These are phyloP conservation scores for Colletotrichum australisinense DNA, from an alignment of 2,329 filamentous ascomycete species.

Conservation along the genomic window DNA sequence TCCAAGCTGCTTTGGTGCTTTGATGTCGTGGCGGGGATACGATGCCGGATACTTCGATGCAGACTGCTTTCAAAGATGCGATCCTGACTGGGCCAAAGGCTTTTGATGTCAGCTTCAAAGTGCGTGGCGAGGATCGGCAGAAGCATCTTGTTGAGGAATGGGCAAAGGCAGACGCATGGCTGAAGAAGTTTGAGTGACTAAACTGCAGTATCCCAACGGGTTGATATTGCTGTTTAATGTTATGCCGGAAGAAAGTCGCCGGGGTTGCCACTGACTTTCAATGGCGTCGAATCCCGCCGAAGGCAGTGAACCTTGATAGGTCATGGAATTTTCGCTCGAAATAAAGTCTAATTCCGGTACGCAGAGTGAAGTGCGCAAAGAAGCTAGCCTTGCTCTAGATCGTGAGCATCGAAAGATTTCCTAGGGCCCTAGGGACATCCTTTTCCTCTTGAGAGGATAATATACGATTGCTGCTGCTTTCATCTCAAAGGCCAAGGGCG, in stretches of 20 bases:
- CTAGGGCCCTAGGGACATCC: background rate
- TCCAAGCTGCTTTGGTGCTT: constrained; percentile 62
- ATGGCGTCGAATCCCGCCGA: background rate
- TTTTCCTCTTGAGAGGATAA: background rate
- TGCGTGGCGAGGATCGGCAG: background rate
- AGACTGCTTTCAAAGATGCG: constrained; percentile 9
- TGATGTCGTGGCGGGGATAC: constrained; percentile 43
- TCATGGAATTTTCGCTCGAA: fast-evolving
- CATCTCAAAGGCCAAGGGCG: background rate
- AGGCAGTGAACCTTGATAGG: background rate
- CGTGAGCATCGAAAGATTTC: background rate
- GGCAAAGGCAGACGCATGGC: constrained; percentile 6
- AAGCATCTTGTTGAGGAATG: background rate
- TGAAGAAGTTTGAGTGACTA: background rate
- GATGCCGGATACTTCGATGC: background rate
- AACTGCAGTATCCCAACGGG: background rate
- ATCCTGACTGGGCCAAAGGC: constrained; percentile 3
- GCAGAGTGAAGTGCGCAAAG: background rate
- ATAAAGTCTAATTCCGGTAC: background rate
- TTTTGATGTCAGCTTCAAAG: background rate
- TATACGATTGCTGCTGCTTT: background rate
- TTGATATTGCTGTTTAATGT: background rate
- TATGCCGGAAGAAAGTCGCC: background rate
- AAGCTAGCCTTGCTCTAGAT: background rate
- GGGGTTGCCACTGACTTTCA: background rate